Percentiles rank a stretch among this genome's conserved stretches.
Evolutionary conservation across 805 yeast species (phyloP).

Genomic region (Lachancea meyersii): DNA sequence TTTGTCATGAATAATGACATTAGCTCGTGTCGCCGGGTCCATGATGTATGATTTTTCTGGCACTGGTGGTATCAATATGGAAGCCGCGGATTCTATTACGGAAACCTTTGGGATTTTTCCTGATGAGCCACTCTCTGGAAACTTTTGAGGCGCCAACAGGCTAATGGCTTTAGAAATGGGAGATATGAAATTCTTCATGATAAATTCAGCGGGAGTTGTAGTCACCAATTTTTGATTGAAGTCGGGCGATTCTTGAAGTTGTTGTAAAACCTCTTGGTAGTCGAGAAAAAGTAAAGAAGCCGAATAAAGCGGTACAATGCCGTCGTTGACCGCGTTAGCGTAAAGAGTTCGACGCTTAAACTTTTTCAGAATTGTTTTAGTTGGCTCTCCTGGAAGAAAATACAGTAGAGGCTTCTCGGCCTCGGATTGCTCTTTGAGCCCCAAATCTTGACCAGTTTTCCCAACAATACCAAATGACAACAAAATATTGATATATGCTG

Average conservation of each 20-base stretch:
- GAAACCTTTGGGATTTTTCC: conserved; percentile 60
- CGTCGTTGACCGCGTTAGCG: conserved; percentile 74
- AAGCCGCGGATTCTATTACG: conserved; percentile 61
- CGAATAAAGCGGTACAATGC: conserved; percentile 74
- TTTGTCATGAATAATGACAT: conserved; percentile 63
- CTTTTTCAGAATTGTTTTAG: conserved; percentile 48
- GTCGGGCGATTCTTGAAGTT: conserved; percentile 31
- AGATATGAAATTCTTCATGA: conserved; percentile 28
- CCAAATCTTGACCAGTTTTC: conserved; percentile 72
- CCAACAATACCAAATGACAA: conserved; percentile 73
- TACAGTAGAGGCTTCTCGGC: conserved; percentile 49
- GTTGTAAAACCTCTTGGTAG: conserved; percentile 42
- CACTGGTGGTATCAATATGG: conserved; percentile 61
- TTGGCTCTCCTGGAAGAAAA: conserved; percentile 61
- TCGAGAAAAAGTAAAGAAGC: conserved; percentile 64
- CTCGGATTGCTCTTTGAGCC: conserved; percentile 43
- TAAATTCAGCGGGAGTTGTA: conserved; percentile 13
- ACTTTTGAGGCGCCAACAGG: conserved; percentile 37
- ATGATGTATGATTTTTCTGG: conserved; percentile 57
- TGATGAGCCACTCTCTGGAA: conserved; percentile 14
- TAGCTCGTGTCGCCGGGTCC: conserved; percentile 54
- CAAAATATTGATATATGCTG: conserved; percentile 63
- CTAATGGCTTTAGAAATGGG: conserved; percentile 44
- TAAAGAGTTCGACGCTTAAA: conserved; percentile 65
- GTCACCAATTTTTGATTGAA: conserved; percentile 9